Conservation (phyloP, 495 filamentous ascomycete species). For the Glonium stellatum region DNA sequence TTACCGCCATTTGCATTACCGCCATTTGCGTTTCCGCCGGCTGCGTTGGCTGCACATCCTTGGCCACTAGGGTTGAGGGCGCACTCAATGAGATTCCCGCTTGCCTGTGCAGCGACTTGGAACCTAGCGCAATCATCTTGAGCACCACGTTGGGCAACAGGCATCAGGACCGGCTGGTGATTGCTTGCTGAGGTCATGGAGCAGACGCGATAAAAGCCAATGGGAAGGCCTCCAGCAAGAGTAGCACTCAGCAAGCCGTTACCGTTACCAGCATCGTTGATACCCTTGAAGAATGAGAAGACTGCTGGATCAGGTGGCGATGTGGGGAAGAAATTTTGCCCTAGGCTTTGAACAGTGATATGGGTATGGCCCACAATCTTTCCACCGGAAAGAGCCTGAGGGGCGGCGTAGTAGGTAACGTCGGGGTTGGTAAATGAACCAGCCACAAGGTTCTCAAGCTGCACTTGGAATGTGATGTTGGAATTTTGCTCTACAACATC, state of each 20-base stretch:
- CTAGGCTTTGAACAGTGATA: slow-evolving; percentile 60
- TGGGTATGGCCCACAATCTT: slow-evolving; percentile 65
- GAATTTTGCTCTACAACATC: slow-evolving; percentile 42
- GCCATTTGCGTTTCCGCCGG: slow-evolving; percentile 25
- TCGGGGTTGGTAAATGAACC: slow-evolving; percentile 60
- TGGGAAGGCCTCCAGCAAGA: slow-evolving; percentile 57
- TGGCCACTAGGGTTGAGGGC: background rate
- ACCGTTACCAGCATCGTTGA: slow-evolving; percentile 65
- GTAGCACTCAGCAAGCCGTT: slow-evolving; percentile 48
- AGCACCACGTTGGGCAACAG: slow-evolving; percentile 64
- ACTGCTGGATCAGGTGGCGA: slow-evolving; percentile 25
- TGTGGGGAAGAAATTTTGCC: slow-evolving; percentile 44
- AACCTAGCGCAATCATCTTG: slow-evolving; percentile 70
- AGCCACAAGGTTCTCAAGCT: slow-evolving; percentile 53
- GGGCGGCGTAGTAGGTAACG: slow-evolving; percentile 60
- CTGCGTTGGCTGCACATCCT: slow-evolving; percentile 7
- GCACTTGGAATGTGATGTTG: slow-evolving; percentile 54
- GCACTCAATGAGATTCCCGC: slow-evolving; percentile 24
- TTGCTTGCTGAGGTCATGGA: slow-evolving; percentile 63
- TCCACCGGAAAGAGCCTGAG: slow-evolving; percentile 47
- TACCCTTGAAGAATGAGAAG: slow-evolving; percentile 71
- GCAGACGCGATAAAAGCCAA: slow-evolving; percentile 62
- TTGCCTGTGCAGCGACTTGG: slow-evolving; percentile 36
- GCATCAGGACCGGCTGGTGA: slow-evolving; percentile 74
- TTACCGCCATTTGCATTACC: slow-evolving; percentile 25